Conservation (phyloP, 495 filamentous ascomycete genomes). For the Tuber melanosporum region DNA sequence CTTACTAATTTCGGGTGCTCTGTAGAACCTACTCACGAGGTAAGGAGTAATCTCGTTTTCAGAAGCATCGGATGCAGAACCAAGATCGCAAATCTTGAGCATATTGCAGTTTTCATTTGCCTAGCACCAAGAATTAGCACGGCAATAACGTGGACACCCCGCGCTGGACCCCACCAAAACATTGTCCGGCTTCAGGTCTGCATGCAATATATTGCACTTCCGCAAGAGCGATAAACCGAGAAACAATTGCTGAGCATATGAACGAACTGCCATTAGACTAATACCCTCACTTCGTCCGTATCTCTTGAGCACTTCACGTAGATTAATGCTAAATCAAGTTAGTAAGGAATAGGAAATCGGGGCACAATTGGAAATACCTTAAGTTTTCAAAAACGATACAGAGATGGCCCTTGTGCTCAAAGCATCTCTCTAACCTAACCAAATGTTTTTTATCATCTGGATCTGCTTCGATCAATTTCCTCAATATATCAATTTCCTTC, state of each 20-base stretch:
- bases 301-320: constrained; percentile 93
- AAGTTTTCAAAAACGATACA: constrained; percentile 97
- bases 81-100: constrained; percentile 92
- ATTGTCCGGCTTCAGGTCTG: constrained; percentile 96
- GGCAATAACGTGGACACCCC: neutral
- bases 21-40: constrained; percentile 92
- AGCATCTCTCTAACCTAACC: constrained; percentile 74
- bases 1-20: constrained; percentile 81
- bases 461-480: constrained; percentile 73
- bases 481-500: constrained; percentile 87
- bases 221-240: constrained; percentile 75
- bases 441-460: constrained; percentile 88
- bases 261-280: constrained; percentile 74
- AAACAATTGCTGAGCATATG: constrained; percentile 92
- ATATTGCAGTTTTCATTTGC: constrained; percentile 77
- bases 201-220: constrained; percentile 87
- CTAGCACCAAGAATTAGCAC: constrained; percentile 43
- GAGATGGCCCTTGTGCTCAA: constrained; percentile 90
- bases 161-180: constrained; percentile 55
- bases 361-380: constrained; percentile 39
- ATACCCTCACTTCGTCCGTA: constrained; percentile 91
- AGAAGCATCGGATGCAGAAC: constrained; percentile 80
- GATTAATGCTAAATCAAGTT: constrained; percentile 59
- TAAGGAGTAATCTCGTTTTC: constrained; percentile 91
- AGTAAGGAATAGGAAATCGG: constrained; percentile 10